Conservation (phyloP, 1,284 basidiomycete genomes). For the Rhodotorula sp. region DNA sequence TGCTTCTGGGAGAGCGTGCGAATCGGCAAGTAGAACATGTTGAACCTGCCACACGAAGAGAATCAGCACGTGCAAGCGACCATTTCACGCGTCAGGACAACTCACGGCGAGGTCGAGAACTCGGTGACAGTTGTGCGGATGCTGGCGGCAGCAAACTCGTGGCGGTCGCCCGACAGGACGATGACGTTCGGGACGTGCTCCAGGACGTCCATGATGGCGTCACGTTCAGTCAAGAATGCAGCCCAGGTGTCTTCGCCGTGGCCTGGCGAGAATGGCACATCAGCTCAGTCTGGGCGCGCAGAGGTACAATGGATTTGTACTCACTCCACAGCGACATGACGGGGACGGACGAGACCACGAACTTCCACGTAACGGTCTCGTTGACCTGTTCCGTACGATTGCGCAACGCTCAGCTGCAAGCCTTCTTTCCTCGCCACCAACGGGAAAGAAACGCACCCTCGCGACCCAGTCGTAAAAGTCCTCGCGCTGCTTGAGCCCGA, state of each 20-base stretch:
- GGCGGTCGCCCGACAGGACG: slow-evolving; percentile 58
- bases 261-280: not conserved
- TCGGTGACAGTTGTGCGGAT: slow-evolving; percentile 59
- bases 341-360: slow-evolving; percentile 72
- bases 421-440: rapidly evolving
- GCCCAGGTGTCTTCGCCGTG: slow-evolving; percentile 61
- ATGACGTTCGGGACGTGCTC: slow-evolving; percentile 66
- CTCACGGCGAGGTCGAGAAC: slow-evolving; percentile 61
- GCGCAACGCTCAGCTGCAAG: not conserved
- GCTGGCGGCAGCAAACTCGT: slow-evolving; percentile 67
- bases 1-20: slow-evolving; percentile 51
- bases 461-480: slow-evolving; percentile 67
- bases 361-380: slow-evolving; percentile 74
- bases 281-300: not conserved
- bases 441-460: slow-evolving; percentile 51
- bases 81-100: slow-evolving; percentile 45
- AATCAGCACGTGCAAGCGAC: not conserved
- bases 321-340: slow-evolving; percentile 70
- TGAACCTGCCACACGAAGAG: slow-evolving; percentile 9
- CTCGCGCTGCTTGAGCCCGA: slow-evolving; percentile 66
- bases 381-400: slow-evolving; percentile 58
- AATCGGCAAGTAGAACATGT: slow-evolving; percentile 45
- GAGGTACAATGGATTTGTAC: not conserved
- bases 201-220: slow-evolving; percentile 59
- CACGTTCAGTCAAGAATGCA: slow-evolving; percentile 65